Conservation (phyloP, 2,329 filamentous ascomycete genomes). For the Ceratocystis diversiconidia region DNA sequence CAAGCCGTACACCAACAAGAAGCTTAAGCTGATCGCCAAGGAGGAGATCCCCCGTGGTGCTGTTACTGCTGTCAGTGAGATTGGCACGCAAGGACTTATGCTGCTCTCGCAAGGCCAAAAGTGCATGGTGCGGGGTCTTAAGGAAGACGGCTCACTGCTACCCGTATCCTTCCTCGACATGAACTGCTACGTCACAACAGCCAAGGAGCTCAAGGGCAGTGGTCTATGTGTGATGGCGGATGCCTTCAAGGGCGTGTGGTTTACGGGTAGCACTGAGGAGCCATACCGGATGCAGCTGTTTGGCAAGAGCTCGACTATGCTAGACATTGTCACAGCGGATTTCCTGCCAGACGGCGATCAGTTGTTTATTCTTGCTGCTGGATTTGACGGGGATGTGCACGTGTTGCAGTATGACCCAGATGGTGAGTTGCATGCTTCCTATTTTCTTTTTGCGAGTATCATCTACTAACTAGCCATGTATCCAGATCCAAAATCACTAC, state of each 20-base stretch:
- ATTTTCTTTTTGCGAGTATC: background rate
- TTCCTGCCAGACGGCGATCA: conserved; percentile 77
- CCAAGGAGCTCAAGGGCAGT: conserved; percentile 69
- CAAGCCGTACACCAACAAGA: conserved; percentile 70
- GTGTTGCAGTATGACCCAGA: conserved; percentile 90
- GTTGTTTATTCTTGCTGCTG: conserved; percentile 67
- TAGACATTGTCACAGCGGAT: conserved; percentile 71
- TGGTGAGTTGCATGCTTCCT: conserved; percentile 40
- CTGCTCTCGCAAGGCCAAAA: conserved; percentile 90
- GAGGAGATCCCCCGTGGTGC: conserved; percentile 87
- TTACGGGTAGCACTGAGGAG: conserved; percentile 90
- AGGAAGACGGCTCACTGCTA: conserved; percentile 82
- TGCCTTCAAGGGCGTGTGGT: conserved; percentile 87
- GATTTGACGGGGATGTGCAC: conserved; percentile 75
- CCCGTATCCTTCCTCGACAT: conserved; percentile 97
- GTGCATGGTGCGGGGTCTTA: conserved; percentile 88
- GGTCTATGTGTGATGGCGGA: conserved; percentile 81
- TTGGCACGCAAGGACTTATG: conserved; percentile 77
- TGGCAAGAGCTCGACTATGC: conserved; percentile 64
- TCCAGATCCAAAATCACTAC: conserved; percentile 79
- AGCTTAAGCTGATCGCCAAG: conserved; percentile 70
- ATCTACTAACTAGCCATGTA: conserved; percentile 11
- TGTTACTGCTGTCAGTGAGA: conserved; percentile 71
- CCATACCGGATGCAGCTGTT: conserved; percentile 92
- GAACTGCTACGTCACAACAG: conserved; percentile 80